phyloP scores from a whole-genome alignment of 768 basidiomycete species.

The Rhodosporidiobolus sp. region DNA sequence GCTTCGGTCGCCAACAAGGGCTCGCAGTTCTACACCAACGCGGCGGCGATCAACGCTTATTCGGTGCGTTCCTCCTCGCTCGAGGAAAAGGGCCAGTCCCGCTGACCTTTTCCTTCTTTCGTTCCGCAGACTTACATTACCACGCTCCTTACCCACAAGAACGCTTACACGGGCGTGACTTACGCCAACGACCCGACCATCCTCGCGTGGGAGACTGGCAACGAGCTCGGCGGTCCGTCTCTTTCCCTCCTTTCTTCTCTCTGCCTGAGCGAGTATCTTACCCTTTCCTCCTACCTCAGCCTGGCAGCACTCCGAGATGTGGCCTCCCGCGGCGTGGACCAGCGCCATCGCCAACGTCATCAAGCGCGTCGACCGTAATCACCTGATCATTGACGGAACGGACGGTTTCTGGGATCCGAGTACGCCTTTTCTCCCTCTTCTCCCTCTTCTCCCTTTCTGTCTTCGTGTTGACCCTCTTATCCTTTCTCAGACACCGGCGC shows the following conservation, averaged over 20 bases:
- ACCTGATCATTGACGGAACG: conserved; percentile 30
- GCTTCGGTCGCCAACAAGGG: conserved; percentile 32
- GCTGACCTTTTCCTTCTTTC: not conserved
- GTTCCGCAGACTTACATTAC: conserved; percentile 26
- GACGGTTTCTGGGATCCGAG: conserved; percentile 22
- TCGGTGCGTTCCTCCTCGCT: not conserved
- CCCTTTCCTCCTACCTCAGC: not conserved
- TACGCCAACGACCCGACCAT: conserved; percentile 41
- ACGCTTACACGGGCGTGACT: conserved; percentile 32
- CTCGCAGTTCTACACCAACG: conserved; percentile 33
- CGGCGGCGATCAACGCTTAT: not conserved
- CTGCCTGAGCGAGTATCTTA: not conserved
- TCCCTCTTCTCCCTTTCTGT: not conserved
- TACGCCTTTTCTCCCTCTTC: too few relatives aligned
- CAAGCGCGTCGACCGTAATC: not conserved
- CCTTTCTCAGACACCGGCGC: conserved; percentile 6
- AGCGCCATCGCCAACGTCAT: not conserved
- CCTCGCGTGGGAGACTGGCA: conserved; percentile 42
- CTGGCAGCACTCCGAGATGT: conserved; percentile 24
- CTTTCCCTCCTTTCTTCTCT: not conserved
- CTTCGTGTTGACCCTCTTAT: too few relatives aligned
- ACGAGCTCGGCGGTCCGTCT: conserved; percentile 37
- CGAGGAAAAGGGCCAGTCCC: too few relatives aligned
- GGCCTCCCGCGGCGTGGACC: conserved; percentile 19
- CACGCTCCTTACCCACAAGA: conserved; percentile 27